These are phyloP conservation scores for Kwoniella botswanensis DNA, from an alignment of 768 basidiomycete species.

Conservation along the genomic window DNA sequence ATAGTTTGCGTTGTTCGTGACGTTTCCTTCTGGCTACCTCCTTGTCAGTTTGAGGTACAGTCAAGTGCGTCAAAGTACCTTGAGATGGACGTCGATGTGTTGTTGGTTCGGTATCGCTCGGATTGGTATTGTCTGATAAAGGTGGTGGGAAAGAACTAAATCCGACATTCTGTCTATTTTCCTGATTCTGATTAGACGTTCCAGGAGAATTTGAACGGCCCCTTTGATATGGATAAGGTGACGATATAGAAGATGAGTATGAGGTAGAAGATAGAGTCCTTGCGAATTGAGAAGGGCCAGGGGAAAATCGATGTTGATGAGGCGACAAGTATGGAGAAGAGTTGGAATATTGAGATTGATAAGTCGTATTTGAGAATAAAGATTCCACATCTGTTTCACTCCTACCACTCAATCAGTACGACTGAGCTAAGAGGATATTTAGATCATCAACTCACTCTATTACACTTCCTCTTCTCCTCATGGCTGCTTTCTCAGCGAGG, in stretches of 20 bases:
- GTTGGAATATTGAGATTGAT: slow-evolving; percentile 23
- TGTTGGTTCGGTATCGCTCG: neutral
- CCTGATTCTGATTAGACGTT: neutral
- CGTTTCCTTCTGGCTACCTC: slow-evolving; percentile 74
- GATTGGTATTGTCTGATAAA: neutral
- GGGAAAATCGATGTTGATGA: neutral
- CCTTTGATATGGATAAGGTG: neutral
- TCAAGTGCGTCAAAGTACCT: slow-evolving; percentile 62
- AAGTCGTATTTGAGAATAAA: slow-evolving; percentile 38
- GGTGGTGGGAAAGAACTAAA: neutral
- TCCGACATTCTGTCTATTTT: neutral
- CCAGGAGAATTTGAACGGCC: slow-evolving; percentile 1
- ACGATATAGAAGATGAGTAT: slow-evolving; percentile 17
- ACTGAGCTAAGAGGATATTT: too few species aligned
- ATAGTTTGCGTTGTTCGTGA: slow-evolving; percentile 63
- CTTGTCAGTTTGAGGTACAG: slow-evolving; percentile 63
- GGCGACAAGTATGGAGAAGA: slow-evolving; percentile 7
- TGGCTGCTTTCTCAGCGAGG: slow-evolving; percentile 22
- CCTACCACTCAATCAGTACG: slow-evolving; percentile 16
- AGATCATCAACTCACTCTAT: slow-evolving; percentile 24
- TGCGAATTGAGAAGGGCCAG: neutral
- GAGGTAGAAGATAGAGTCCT: slow-evolving; percentile 15
- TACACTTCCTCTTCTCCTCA: slow-evolving; percentile 22
- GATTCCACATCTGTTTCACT: slow-evolving; percentile 50
- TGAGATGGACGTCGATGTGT: slow-evolving; percentile 61